Base-by-base conservation (phyloP, 1,139 yeast species). In the Hanseniaspora uvarum region DNA sequence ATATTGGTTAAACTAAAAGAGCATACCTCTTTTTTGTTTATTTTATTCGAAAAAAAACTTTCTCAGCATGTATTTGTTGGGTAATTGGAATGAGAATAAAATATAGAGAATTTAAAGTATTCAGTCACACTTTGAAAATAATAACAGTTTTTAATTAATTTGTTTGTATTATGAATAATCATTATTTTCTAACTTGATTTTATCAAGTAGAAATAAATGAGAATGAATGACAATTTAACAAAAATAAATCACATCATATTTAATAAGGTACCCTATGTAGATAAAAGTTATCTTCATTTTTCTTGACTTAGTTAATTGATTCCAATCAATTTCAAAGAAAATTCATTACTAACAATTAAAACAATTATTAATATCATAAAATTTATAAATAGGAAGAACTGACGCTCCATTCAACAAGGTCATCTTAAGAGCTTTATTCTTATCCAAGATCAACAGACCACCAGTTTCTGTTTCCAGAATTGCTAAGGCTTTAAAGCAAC, bases 321-420 rank as follows among this genome's bases (percentile, higher is more conserved):
- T 31, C n/a, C 10, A 19, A 12, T n/a, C 19, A 30, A 19, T 19
- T 19, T 31, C 5, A 12, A 44, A 21, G 30, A 33, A 44, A 14
- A n/a, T 19, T 19, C 12, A 34, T 51, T 51, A 51, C 54, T 51
- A 51, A 51, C 54, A 55, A 47, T 26, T 37, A 24, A 31, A 7
- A n/a, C n/a, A 10, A 44, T 16, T 5, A 36, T 26, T n/a, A 31
- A 2, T 5, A 31, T 5, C n/a, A 12, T 41, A 43, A 5, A 2
- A 41, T 50, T 44, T 36, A 46, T 33, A 60, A 50, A 52, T 68
- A 81, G 94, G 94, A 80, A 96, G 98, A 79, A 92, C 97, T 70
- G 96, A 88, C 74, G 87, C 95, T 76, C 81, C 88, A 72, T 92
- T 92, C 94, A 92, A 94, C 96, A 87, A 86, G 83, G 88, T 88